Evolutionary conservation across 352 stramenopile species (phyloP), one percentile per base, ranked within the genome.

Genomic region (Phytophthora lateralis): DNA sequence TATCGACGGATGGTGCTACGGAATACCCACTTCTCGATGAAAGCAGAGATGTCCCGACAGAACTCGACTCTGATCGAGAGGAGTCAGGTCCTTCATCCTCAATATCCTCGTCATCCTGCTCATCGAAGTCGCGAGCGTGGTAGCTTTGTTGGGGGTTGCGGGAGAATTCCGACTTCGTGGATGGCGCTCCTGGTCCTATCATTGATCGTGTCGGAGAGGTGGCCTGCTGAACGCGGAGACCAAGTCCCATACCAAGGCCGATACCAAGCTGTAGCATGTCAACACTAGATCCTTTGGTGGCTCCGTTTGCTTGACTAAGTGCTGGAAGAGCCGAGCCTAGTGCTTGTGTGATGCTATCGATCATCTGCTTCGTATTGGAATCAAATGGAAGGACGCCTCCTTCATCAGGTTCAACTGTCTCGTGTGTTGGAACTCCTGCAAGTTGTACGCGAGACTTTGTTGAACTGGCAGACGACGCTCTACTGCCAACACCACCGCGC

Each of bases 171-270:
- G 52, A 63, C 14, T 32, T 61, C 20, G 45, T 63, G 32, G 39
- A 48, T 38, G n/a, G 47, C 26, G n/a, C 60, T 46, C 26, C 63
- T 43, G 42, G 45, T 17, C 12, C 55, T 48, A 20, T 48, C 12
- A 20, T 47, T 30, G 17, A 52, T 15, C 58, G 56, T 2, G 30
- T 63, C 42, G 62, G 55, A 41, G 71, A 65, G 15, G 50, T 62
- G 11, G 56, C 62, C 24, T 80, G 75, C 21, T 90, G 75, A 21
- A 82, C 73, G 2, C 88, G 75, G 46, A 97, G 74, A 6, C 89
- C 89, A 21, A 98, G 78, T 1, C 93, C 92, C 79, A 98, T 91
- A 1, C 92, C 93, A 24, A 98, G 71, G 37, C 89, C 85, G 29
- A 98, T 87, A 1, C 83, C 82, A 20, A 94, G 73, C 48, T 95